Evolutionary conservation across 495 filamentous ascomycete genomes (phyloP).

Genomic region (Aspergillus egyptiacus): DNA sequence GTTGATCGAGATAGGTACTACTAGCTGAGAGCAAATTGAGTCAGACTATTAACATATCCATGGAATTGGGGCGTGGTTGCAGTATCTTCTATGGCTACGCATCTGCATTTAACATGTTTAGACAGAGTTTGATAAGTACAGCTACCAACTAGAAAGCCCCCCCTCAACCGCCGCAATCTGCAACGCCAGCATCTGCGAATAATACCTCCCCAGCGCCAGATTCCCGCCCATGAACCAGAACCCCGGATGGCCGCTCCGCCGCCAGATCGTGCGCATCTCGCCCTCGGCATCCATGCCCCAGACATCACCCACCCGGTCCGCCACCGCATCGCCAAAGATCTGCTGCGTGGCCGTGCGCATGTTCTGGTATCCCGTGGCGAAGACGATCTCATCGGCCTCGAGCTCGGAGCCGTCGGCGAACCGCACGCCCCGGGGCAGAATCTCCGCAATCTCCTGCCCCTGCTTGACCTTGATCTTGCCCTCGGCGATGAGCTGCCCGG

Average conservation of each 20-base stretch:
- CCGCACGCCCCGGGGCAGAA: constrained; percentile 53
- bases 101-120: too few relatives aligned
- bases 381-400: constrained; percentile 72
- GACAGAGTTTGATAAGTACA: too few relatives aligned
- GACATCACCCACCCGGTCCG: constrained; percentile 58
- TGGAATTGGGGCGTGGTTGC: too few relatives aligned
- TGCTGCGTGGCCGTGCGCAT: constrained; percentile 57
- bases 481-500: constrained; percentile 63
- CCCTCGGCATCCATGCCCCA: constrained; percentile 79
- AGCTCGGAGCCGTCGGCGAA: constrained; percentile 64
- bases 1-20: too few relatives aligned
- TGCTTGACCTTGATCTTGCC: constrained; percentile 74
- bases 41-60: too few relatives aligned
- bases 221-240: constrained; percentile 86
- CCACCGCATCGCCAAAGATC: constrained; percentile 68
- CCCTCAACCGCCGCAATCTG: constrained; percentile 67
- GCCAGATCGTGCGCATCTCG: constrained; percentile 69
- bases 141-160: too few relatives aligned
- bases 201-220: constrained; percentile 67
- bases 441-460: constrained; percentile 55
- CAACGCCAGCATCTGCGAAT: constrained; percentile 63
- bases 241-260: constrained; percentile 61
- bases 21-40: too few relatives aligned
- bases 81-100: too few relatives aligned
- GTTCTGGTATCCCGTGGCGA: constrained; percentile 79